These are phyloP conservation scores for Botrytis galanthina DNA, from an alignment of 2,329 filamentous ascomycete genomes.

Conservation along the genomic window DNA sequence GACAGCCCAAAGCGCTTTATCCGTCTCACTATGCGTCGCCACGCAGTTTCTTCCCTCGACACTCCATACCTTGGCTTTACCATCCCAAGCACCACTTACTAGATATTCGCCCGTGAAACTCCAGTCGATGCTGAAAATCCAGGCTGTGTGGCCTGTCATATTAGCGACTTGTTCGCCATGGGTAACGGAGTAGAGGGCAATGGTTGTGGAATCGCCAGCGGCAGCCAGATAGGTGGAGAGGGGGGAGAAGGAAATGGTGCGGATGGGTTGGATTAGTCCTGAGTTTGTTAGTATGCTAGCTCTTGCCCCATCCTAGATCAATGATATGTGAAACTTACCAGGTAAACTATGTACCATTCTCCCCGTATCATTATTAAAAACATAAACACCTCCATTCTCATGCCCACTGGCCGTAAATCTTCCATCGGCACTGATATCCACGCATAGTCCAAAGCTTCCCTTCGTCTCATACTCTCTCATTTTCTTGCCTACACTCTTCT, in stretches of 20 bases:
- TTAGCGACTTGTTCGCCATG: slow-evolving; percentile 92
- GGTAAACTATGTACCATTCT: slow-evolving; percentile 82
- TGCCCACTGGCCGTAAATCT: slow-evolving; percentile 88
- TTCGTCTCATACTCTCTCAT: slow-evolving; percentile 87
- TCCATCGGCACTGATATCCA: slow-evolving; percentile 78
- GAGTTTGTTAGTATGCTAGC: slow-evolving; percentile 26
- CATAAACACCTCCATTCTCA: slow-evolving; percentile 85
- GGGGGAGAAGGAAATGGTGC: slow-evolving; percentile 84
- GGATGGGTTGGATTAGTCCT: slow-evolving; percentile 85
- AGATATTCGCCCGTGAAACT: slow-evolving; percentile 90
- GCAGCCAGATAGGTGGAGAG: slow-evolving; percentile 81
- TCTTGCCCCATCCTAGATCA: background rate
- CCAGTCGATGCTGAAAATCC: slow-evolving; percentile 92
- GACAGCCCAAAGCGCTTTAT: slow-evolving; percentile 79
- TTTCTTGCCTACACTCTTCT: slow-evolving; percentile 55
- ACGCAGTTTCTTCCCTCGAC: slow-evolving; percentile 81
- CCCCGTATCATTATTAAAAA: slow-evolving; percentile 91
- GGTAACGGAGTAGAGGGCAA: slow-evolving; percentile 87
- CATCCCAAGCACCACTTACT: slow-evolving; percentile 83
- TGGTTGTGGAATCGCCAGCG: slow-evolving; percentile 82
- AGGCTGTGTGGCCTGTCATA: slow-evolving; percentile 74
- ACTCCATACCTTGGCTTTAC: slow-evolving; percentile 95
- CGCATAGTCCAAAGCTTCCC: slow-evolving; percentile 84
- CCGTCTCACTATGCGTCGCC: slow-evolving; percentile 88
- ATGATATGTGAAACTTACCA: slow-evolving; percentile 48